Base-by-base conservation (phyloP, 2,329 filamentous ascomycete genomes). In the Fonsecaea pugnacius region DNA sequence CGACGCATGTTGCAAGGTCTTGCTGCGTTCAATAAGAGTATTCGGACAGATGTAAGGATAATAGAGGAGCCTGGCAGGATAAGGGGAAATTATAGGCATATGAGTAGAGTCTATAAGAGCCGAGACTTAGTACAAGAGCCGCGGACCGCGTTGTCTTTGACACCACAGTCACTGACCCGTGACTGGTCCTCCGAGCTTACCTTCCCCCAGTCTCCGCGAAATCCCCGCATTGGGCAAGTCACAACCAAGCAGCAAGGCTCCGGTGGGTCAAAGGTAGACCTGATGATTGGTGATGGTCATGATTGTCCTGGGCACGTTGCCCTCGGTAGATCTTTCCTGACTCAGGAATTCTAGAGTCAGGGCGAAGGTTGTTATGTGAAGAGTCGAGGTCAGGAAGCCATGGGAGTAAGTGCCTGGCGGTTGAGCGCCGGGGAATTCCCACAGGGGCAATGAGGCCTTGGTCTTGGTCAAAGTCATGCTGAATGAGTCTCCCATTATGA, bases 281-380 rank as follows among this genome's bases (percentile, higher is more conserved):
- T 6, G 21, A 10, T 53, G 38, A 63, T 63, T 63, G 60, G 60
- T 58, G 55, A 33, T 54, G 35, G 32, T 30, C 9, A 5, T 10
- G 40, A 51, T 59, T 33, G 32, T 24, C 51, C 51, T 32, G 33
- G 56, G 30, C 21, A 14, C 12, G 32, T 35, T n/a, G 33, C 12
- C 57, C 56, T 59, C 55, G 62, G 62, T 30, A 48, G 35, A 48
- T 21, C 35, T 33, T 12, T 4, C 50, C 33, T 64, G 62, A 64
- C 40, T 64, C 62, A 58, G 62, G 30, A 56, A 3, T 32, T 24
- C 10, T 24, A 14, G 62, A 40, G 57, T 64, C 62, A 61, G 58
- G 46, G 61, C 5, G 50, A 33, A 30, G 4, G 35, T 40, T 16
- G 8, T 3, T 12, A 33, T 10, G 9, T 35, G 32, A 43, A 30